phyloP scores from a whole-genome alignment of 768 basidiomycete genomes.

The Trametes sanguinea region DNA sequence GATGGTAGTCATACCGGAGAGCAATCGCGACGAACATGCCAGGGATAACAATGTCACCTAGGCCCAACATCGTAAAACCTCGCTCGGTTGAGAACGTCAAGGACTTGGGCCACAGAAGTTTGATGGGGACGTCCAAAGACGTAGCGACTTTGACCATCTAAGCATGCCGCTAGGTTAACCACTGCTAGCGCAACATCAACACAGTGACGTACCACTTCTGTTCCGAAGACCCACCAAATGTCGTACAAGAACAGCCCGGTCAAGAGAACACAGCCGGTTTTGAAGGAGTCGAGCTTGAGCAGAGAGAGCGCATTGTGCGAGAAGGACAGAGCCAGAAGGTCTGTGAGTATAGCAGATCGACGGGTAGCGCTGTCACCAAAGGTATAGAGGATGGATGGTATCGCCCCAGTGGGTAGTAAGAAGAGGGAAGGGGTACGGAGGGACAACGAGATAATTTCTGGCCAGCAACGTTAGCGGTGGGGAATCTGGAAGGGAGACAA shows the following conservation, averaged over 20 bases:
- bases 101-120: slow-evolving; percentile 85
- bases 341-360: slow-evolving; percentile 73
- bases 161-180: not conserved
- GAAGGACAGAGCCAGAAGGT: slow-evolving; percentile 76
- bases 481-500: slow-evolving; percentile 8
- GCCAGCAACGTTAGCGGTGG: slow-evolving; percentile 21
- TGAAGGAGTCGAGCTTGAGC: slow-evolving; percentile 86
- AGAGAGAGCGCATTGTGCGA: slow-evolving; percentile 77
- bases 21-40: slow-evolving; percentile 79
- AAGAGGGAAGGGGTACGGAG: slow-evolving; percentile 59
- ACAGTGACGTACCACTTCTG: slow-evolving; percentile 66
- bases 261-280: slow-evolving; percentile 81
- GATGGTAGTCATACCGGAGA: slow-evolving; percentile 78
- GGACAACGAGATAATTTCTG: slow-evolving; percentile 45
- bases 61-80: slow-evolving; percentile 87
- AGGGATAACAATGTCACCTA: slow-evolving; percentile 81
- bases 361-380: slow-evolving; percentile 40
- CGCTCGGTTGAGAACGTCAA: slow-evolving; percentile 45
- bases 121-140: slow-evolving; percentile 88
- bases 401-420: slow-evolving; percentile 57
- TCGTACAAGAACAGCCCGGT: slow-evolving; percentile 90
- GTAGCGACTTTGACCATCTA: slow-evolving; percentile 96
- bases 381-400: slow-evolving; percentile 68
- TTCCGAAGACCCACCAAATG: slow-evolving; percentile 93
- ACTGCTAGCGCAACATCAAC: too few relatives aligned